Conservation (phyloP, 2,329 filamentous ascomycete species). For the Aspergillus felis region DNA sequence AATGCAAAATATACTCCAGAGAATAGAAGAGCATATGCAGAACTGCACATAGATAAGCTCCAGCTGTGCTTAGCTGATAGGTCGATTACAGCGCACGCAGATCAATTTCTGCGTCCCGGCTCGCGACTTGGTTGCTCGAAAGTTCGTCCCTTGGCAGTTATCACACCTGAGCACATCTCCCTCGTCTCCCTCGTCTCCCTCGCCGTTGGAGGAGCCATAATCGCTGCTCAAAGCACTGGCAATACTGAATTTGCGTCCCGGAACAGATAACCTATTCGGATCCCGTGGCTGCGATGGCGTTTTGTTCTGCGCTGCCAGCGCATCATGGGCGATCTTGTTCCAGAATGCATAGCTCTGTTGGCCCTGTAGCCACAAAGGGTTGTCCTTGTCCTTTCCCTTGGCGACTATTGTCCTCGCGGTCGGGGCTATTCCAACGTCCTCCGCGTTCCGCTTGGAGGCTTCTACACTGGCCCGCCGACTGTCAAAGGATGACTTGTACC, state of each 20-base stretch:
- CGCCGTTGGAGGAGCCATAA: conserved; percentile 39
- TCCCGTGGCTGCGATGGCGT: conserved; percentile 10
- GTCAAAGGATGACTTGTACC: conserved; percentile 20
- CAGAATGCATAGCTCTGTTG: conserved; percentile 54
- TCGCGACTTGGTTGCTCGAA: conserved; percentile 56
- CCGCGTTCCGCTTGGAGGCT: conserved; percentile 6
- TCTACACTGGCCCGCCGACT: conserved; percentile 18
- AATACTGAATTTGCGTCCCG: conserved; percentile 40
- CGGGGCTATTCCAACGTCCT: conserved; percentile 6
- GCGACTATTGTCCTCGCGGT: conserved; percentile 22
- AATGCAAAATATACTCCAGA: not conserved
- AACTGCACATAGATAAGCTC: not conserved
- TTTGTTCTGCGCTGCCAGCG: conserved; percentile 28
- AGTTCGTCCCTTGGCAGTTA: conserved; percentile 59
- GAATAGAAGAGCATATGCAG: not conserved
- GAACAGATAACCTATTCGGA: conserved; percentile 16
- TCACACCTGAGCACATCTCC: conserved; percentile 53
- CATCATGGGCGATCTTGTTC: conserved; percentile 43
- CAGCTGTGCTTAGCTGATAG: conserved; percentile 17
- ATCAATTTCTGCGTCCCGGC: conserved; percentile 54
- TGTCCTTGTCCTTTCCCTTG: conserved; percentile 25
- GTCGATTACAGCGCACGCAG: conserved; percentile 53
- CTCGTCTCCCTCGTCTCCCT: conserved; percentile 44
- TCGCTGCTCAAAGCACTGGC: conserved; percentile 59
- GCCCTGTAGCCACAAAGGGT: conserved; percentile 48